Base-by-base conservation (phyloP, 2,329 filamentous ascomycete species). In the Aspergillus hortae region DNA sequence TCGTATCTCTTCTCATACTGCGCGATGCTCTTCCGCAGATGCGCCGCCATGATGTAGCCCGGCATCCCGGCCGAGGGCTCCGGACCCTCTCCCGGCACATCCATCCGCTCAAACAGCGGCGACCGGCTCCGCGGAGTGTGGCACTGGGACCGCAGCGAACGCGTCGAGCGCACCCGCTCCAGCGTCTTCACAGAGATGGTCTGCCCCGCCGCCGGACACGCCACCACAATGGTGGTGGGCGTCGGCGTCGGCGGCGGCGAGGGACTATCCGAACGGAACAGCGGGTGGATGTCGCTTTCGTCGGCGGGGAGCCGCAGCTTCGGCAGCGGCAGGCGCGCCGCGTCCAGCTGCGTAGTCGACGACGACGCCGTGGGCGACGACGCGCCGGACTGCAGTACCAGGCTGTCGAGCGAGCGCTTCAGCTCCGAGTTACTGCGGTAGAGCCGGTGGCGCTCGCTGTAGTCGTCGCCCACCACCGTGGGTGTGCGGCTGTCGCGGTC, bases 221-320 rank as follows among this genome's bases (percentile, higher is more conserved):
- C 82, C 15, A 75, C 73, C 43, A 85, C 78, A 51, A 77, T 76
- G 0, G 81, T 85, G 0, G 78, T 78, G 0, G 76, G 75, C 0
- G 77, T 79, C 2, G 76, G 66, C 1, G 76, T 72, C 10, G 80
- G 77, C 2, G 80, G 77, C 15, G 81, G 80, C 1, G 72, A 72
- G 9, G 79, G 78, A 54, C 76, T 80, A 55, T 77, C 77, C 3
- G 74, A 74, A 40, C 81, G 74, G 65, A 84, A 84, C 3, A 84
- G 70, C 11, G 81, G 81, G 58, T 84, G 81, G 47, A 84, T 83
- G 52, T 82, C 74, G 10, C 75, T 72, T 60, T 82, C 78, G 53
- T 74, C 73, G 12, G 61, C 73, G 12, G 61, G 52, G 4, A 61
- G 49, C 17, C 53, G 57, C 30, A 61, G 45, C 48, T 60, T 64